Conservation (phyloP, 1,284 basidiomycete genomes). For the Megacollybia platyphylla region DNA sequence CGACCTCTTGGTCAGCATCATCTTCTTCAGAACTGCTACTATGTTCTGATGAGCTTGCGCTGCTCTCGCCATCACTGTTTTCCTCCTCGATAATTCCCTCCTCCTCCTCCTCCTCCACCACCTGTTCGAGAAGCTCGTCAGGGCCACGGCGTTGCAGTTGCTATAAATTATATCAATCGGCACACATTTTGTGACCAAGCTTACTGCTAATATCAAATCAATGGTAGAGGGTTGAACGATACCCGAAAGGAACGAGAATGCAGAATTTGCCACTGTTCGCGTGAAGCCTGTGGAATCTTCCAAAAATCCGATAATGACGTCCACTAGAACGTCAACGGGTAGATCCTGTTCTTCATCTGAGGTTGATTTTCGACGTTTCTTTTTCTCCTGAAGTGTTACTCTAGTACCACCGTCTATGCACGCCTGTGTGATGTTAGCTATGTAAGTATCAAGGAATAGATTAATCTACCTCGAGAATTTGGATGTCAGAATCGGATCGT, state of each 20-base stretch:
- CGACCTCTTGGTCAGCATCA: conserved; percentile 31
- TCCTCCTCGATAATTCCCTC: conserved; percentile 28
- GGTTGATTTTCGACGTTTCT: conserved; percentile 16
- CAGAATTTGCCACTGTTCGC: conserved; percentile 71
- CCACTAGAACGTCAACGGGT: conserved; percentile 73
- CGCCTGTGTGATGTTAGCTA: conserved; percentile 20
- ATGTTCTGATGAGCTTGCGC: conserved; percentile 11
- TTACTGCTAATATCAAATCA: conserved; percentile 74
- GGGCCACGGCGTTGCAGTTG: conserved; percentile 71
- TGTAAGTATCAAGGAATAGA: not conserved
- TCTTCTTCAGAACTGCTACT: conserved; percentile 35
- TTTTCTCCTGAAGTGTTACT: conserved; percentile 27
- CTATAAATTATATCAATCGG: conserved; percentile 22
- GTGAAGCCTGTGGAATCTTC: conserved; percentile 80
- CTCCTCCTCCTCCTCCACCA: conserved; percentile 27
- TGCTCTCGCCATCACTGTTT: conserved; percentile 19
- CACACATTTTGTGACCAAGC: conserved; percentile 15
- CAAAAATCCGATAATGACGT: conserved; percentile 80
- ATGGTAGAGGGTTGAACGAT: conserved; percentile 66
- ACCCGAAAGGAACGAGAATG: conserved; percentile 66
- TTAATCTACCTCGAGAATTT: conserved; percentile 49
- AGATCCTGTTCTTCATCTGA: conserved; percentile 16
- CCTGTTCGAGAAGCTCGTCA: conserved; percentile 36
- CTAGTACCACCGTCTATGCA: conserved; percentile 39
- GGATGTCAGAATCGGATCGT: conserved; percentile 20